These are phyloP conservation scores for Umbelopsis sp. DNA, from an alignment of 371 early-diverging fungal genomes.

Conservation along the genomic window DNA sequence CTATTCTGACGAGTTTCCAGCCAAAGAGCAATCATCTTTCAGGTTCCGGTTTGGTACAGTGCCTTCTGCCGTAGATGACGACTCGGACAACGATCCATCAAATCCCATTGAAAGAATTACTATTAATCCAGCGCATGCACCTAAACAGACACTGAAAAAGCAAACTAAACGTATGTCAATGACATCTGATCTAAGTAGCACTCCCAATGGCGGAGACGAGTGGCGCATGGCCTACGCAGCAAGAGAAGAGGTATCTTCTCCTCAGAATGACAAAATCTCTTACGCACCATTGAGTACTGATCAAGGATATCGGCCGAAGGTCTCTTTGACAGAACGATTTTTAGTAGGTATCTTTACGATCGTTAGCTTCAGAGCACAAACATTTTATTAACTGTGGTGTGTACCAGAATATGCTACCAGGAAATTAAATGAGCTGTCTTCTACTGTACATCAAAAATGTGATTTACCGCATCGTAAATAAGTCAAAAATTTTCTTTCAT, in stretches of 20 bases:
- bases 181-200: conserved; percentile 8
- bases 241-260: not conserved
- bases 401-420: conserved; percentile 9
- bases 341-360: not conserved
- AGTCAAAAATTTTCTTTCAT: not conserved
- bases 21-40: not conserved
- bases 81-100: not conserved
- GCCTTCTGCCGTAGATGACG: not conserved
- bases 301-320: not conserved
- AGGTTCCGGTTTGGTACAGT: not conserved
- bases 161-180: conserved; percentile 11
- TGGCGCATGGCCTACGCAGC: not conserved
- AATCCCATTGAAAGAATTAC: no score
- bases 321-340: not conserved
- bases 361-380: not conserved
- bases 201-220: not conserved
- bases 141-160: not conserved
- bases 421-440: not conserved
- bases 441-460: not conserved
- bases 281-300: not conserved
- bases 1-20: not conserved
- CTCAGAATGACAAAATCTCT: not conserved
- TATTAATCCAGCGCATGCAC: not conserved
- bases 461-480: not conserved
- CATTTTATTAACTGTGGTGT: not conserved